Evolutionary conservation across 1,284 basidiomycete genomes (phyloP), one percentile per base, ranked within the genome.

Genomic region (Puccinia hordei): DNA sequence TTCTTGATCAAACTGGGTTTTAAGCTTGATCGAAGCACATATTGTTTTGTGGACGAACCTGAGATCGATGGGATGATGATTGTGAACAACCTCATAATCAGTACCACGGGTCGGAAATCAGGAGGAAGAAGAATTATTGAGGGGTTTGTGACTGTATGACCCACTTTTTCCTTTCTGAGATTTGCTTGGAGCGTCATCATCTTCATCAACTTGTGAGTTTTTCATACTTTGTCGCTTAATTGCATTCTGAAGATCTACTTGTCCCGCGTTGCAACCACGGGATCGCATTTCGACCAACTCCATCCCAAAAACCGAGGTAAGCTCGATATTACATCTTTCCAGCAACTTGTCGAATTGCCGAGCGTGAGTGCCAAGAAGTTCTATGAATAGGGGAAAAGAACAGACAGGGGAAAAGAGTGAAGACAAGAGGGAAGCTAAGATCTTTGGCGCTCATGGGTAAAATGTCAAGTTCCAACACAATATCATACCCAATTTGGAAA

Each of bases 251-350:
- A 81, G 33, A 38, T 46, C 44, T 19, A 74, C 33, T 33, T 63
- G 33, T n/a, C 49, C 79, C 12, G 59, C 59, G 68, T 81, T 73
- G 27, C 33, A 44, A 1, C 79, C 79, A 55, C 71, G 71, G 12
- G 79, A 51, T 57, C 79, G 59, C 61, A 74, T 63, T 44, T 81
- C 79, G 9, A 81, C 61, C 22, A 81, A 38, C 22, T 81, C 79
- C 79, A 81, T 74, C 9, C 79, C 79, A 35, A 81, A 81, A 9
- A 55, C 71, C 13, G 61, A 68, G 35, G 44, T 49, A 51, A 81
- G 72, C 53, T 81, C 61, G 24, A 55, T 13, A 49, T 81, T 81
- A 27, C 71, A 73, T 46, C 68, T 44, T 3, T 55, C 49, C 33
- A 81, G 38, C n/a, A 57, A 27, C 63, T 74, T 81, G 13, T 53